A percentile compares a stretch with the other conserved stretches of the same genome.
These are phyloP conservation scores for Pittosporum tobira DNA, from an alignment of 129 eudicot species.

Conservation along the genomic window DNA sequence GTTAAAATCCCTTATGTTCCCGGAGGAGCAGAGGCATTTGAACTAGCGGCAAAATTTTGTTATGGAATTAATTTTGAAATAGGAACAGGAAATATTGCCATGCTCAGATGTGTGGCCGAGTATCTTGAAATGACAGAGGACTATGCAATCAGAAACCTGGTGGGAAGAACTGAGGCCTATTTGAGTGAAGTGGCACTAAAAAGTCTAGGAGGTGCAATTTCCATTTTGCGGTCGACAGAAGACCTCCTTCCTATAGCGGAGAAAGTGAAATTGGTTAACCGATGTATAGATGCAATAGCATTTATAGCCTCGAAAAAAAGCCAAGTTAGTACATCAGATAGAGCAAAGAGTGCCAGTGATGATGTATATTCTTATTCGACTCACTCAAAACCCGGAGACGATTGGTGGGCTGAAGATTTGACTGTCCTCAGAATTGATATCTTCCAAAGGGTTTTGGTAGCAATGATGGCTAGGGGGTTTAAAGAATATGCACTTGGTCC, in stretches of 20 bases:
- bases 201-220: conserved; percentile 49
- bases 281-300: conserved; percentile 80
- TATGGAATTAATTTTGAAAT: conserved; percentile 83
- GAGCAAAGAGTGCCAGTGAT: conserved; percentile 26
- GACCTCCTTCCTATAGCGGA: conserved; percentile 58
- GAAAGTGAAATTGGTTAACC: conserved; percentile 52
- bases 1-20: conserved; percentile 70
- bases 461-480: conserved; percentile 88
- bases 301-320: conserved; percentile 60
- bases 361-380: conserved; percentile 25
- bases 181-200: conserved; percentile 67
- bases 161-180: conserved; percentile 67
- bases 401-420: conserved; percentile 99
- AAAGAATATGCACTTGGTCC: conserved; percentile 89
- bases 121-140: conserved; percentile 97
- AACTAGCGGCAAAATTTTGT: conserved; percentile 92
- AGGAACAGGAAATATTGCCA: conserved; percentile 63
- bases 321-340: conserved; percentile 27
- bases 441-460: conserved; percentile 81
- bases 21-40: conserved; percentile 79
- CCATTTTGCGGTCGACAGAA: conserved; percentile 53
- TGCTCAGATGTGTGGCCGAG: conserved; percentile 81
- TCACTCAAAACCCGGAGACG: conserved; percentile 43
- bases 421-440: conserved; percentile 62
- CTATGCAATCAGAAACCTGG: conserved; percentile 56